Conservation (phyloP, 192 early-diverging fungal species). For the Tieghemiomyces parasiticus region DNA sequence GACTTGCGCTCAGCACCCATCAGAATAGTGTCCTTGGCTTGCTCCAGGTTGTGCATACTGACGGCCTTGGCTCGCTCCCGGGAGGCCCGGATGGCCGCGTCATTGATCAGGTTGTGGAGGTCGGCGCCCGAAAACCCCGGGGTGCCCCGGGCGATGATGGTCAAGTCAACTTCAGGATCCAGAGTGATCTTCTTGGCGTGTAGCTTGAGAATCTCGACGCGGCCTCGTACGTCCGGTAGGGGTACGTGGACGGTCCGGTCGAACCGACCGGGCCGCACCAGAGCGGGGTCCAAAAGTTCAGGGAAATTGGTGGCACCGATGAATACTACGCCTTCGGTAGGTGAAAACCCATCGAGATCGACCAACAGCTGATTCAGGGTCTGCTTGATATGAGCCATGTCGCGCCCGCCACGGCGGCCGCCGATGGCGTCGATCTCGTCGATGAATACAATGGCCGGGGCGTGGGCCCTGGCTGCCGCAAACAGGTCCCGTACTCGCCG, state of each 20-base stretch:
- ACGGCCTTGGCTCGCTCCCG: constrained; percentile 63
- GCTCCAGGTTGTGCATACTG: constrained; percentile 74
- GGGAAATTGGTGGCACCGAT: constrained; percentile 99
- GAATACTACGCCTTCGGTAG: constrained; percentile 90
- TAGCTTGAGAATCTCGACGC: constrained; percentile 80
- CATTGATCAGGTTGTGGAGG: constrained; percentile 92
- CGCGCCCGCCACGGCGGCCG: constrained; percentile 78
- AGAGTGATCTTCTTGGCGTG: constrained; percentile 73
- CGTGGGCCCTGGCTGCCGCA: constrained; percentile 56
- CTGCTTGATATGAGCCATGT: constrained; percentile 94
- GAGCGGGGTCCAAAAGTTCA: constrained; percentile 90
- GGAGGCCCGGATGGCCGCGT: constrained; percentile 90
- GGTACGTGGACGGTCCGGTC: constrained; percentile 89
- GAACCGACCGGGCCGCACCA: constrained; percentile 93
- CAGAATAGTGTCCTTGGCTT: constrained; percentile 95
- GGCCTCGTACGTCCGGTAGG: constrained; percentile 92
- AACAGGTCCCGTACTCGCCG: constrained; percentile 32
- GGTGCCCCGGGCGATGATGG: constrained; percentile 84
- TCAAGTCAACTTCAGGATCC: constrained; percentile 56
- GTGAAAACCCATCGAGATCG: constrained; percentile 98
- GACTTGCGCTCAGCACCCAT: constrained; percentile 95
- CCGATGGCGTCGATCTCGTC: constrained; percentile 99
- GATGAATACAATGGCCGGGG: constrained; percentile 92
- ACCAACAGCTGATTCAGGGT: constrained; percentile 97
- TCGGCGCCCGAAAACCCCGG: constrained; percentile 99